Percentiles rank a stretch among this genome's conserved stretches.
These are phyloP conservation scores for Mimosa pudica DNA, from an alignment of 306 rosid genomes.

Conservation along the genomic window DNA sequence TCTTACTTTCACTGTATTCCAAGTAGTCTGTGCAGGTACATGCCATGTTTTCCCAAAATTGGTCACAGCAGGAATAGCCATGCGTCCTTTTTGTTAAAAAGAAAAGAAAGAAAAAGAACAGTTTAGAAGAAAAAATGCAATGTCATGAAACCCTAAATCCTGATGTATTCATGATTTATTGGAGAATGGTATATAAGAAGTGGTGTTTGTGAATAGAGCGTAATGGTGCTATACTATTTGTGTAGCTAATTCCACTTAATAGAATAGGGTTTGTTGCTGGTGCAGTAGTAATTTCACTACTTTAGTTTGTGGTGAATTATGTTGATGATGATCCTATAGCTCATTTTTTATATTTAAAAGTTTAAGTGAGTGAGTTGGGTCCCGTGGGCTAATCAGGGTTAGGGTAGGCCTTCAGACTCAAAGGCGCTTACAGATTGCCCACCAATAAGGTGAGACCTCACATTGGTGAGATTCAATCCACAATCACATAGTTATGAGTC, in stretches of 20 bases:
- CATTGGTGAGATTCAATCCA: no score
- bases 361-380: no score
- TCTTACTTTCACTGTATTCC: conserved; percentile 43
- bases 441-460: no score
- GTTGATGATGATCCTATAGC: conserved; percentile 26
- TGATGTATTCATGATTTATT: background rate
- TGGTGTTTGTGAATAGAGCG: background rate
- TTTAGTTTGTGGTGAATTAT: conserved; percentile 29
- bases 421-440: no score
- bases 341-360: background rate
- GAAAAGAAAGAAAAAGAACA: no score
- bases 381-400: no score
- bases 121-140: no score
- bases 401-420: no score
- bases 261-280: background rate
- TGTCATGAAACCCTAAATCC: background rate
- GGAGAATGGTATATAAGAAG: background rate
- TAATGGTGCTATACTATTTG: background rate
- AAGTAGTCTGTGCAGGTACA: conserved; percentile 28
- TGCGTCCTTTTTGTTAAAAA: conserved; percentile 24
- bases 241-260: background rate
- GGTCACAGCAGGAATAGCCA: conserved; percentile 38
- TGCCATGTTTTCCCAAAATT: conserved; percentile 37
- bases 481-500: no score
- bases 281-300: conserved; percentile 17